phyloP scores from a whole-genome alignment of 169 alveolate genomes.

The Plasmodium yoelii region DNA sequence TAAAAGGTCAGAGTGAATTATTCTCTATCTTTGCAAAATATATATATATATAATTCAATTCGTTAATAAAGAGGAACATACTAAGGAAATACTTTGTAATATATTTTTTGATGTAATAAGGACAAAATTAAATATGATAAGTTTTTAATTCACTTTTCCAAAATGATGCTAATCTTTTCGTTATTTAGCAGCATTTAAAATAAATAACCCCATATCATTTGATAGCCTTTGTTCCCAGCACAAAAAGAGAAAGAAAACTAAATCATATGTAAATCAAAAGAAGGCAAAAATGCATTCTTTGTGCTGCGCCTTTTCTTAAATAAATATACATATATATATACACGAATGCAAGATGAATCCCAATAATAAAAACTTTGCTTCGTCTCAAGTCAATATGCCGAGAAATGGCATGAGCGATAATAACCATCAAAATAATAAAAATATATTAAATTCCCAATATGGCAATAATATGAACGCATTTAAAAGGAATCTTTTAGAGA shows the following conservation, averaged over 20 bases:
- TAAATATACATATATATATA: neutral
- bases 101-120: neutral
- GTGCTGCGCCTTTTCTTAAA: too few species aligned
- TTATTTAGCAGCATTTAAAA: too few species aligned
- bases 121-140: neutral
- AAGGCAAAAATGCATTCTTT: too few species aligned
- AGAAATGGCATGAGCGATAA: conserved; percentile 13
- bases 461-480: conserved; percentile 5
- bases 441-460: neutral
- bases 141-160: neutral
- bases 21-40: too few species aligned
- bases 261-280: too few species aligned
- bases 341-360: conserved; percentile 4
- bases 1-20: too few species aligned
- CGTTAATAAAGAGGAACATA: too few species aligned
- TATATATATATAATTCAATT: too few species aligned
- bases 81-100: too few species aligned
- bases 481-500: neutral
- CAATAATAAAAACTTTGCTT: neutral
- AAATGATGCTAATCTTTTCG: neutral
- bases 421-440: conserved; percentile 14
- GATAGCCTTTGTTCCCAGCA: too few species aligned
- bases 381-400: neutral
- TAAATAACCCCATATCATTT: too few species aligned
- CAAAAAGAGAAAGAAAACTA: too few species aligned